Evolutionary conservation across 441 rosid genomes (phyloP), one percentile per base, ranked within the genome.

Genomic region (Francoa sonchifolia): DNA sequence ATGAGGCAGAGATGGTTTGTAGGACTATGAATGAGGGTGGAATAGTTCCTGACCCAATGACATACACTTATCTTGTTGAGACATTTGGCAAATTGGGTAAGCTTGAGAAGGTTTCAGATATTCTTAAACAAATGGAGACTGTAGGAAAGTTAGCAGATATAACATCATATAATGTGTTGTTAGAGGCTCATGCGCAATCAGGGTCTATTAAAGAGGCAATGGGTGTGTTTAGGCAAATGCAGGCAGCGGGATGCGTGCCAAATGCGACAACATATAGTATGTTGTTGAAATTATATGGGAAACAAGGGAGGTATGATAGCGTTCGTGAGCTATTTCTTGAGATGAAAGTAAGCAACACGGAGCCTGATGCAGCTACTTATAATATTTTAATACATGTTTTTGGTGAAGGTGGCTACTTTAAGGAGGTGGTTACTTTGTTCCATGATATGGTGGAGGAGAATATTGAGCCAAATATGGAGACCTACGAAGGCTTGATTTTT

Each of bases 391-490:
- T 85, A 6, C 73, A 79, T 45, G 96, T 82, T 18, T 89, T 89
- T 43, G 94, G 92, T 33, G 89, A 89, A 63, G 96, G 96, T 59
- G 98, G 96, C 54, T 89, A 84, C 67, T 85, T 82, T 50, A 77
- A 85, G 76, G 95, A 89, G 84, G 95, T 82, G 41, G 89, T 89
- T 18, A 79, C 95, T 40, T 70, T 89, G 71, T 89, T 84, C 69
- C 76, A 68, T 64, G 95, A 89, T 62, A 82, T 89, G 95, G 74
- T 77, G 42, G 98, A 89, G 66, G 98, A 89, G 68, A 79, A 74
- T 53, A 74, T 89, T 33, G 77, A 82, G 66, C 92, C 98, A 6
- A 76, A 77, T 55, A 75, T 79, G 94, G 85, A 65, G 40, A 89
- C 95, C 22, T 89, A 72, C 31, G 98, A 89, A 68, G 98, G 95